A percentile compares a stretch with the other conserved stretches of the same genome.
Conservation (phyloP, 306 rosid genomes). For the Medicago ruthenica region DNA sequence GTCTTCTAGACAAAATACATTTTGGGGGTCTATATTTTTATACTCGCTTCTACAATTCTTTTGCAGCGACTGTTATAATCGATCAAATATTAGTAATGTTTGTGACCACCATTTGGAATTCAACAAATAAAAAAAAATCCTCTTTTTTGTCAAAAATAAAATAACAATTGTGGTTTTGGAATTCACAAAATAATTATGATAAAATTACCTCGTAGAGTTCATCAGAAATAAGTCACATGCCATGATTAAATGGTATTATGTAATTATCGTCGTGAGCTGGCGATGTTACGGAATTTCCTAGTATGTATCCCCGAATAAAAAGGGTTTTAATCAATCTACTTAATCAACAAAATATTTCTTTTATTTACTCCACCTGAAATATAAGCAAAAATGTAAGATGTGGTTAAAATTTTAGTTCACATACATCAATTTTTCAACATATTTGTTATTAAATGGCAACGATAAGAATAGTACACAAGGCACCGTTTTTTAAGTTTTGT, state of each 20-base stretch:
- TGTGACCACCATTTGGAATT: not conserved
- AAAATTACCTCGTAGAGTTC: conserved; percentile 56
- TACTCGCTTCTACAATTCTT: conserved; percentile 58
- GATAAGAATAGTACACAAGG: no score
- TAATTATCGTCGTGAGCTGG: not conserved
- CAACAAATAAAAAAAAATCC: not conserved
- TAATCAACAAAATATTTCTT: no score
- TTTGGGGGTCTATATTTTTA: conserved; percentile 17
- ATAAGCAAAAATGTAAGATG: no score
- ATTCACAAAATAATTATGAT: not conserved
- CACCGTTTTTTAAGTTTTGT: no score
- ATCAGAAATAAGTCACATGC: conserved; percentile 63
- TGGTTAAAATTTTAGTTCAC: no score
- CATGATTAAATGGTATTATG: conserved; percentile 49
- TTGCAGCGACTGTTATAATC: conserved; percentile 45
- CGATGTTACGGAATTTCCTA: conserved; percentile 50
- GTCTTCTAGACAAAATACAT: conserved; percentile 45
- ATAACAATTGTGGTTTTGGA: not conserved
- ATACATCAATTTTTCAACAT: no score
- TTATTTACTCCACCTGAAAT: no score
- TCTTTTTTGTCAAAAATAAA: no score
- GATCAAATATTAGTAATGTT: not conserved
- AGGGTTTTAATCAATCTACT: no score
- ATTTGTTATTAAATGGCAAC: no score
- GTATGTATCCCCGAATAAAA: conserved; percentile 61